Evolutionary conservation across 2,329 filamentous ascomycete species (phyloP), one percentile per base, ranked within the genome.

Genomic region (Thelonectria rubi): DNA sequence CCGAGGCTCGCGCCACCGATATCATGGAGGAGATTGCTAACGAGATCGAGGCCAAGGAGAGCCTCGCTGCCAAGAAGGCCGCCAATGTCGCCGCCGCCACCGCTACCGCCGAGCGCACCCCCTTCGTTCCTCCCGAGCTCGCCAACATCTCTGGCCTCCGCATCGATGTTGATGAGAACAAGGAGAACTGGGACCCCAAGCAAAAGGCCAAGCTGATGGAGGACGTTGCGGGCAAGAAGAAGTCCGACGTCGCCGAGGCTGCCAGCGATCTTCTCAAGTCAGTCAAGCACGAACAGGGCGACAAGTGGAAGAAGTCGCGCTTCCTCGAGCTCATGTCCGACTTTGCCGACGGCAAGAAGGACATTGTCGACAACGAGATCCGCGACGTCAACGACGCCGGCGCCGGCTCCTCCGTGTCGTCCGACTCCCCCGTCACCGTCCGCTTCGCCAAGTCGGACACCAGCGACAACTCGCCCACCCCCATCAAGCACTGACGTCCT

Each of bases 291-390:
- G 79, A 81, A 62, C 71, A 74, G 46, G 78, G 79, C 43, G 79
- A 81, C 9, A 81, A 81, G 64, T 81, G 79, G 79, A 79, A 80
- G 64, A 80, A 81, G 46, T 81, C 79, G 0, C 71, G 75, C n/a
- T 81, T 81, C 43, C 69, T 81, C 8, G 76, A 76, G 0, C 72
- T 81, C 4, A 81, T 81, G 79, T 76, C 78, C 17, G 79, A 81
- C 56, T 81, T 81, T 47, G 73, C 78, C 9, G 79, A 81, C 49
- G 79, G 80, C 1, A 75, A 70, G 20, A 81, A 81, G 64, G 79
- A 80, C 18, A 80, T 81, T 49, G 67, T 80, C 12, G 75, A 79
- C 45, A 76, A 81, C 32, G 73, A 80, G 67, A 78, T 81, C 24
- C 72, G 73, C 6, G 74, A 75, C 43, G 77, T 70, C 1, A 64